A percentile compares a stretch with the other conserved stretches of the same genome.
Conservation (phyloP, 2,329 filamentous ascomycete species). For the Ciborinia camelliae region DNA sequence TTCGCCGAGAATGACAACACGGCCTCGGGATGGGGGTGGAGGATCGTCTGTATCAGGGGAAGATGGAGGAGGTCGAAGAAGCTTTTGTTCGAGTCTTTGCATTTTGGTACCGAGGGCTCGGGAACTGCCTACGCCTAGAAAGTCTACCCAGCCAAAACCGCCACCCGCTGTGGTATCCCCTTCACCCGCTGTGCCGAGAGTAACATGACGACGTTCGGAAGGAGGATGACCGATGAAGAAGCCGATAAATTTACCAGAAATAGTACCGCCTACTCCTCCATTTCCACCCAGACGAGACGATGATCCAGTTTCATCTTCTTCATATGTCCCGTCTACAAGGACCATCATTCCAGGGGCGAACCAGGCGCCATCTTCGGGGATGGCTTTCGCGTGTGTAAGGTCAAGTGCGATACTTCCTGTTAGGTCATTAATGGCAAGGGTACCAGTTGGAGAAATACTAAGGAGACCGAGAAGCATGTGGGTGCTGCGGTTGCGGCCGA, state of each 20-base stretch:
- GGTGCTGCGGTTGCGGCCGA: constrained; percentile 76
- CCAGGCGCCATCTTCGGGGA: constrained; percentile 85
- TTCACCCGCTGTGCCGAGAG: constrained; percentile 64
- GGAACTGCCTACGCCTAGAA: constrained; percentile 86
- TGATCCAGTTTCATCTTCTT: constrained; percentile 76
- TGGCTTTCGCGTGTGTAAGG: constrained; percentile 71
- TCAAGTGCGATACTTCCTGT: constrained; percentile 87
- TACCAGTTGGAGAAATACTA: constrained; percentile 74
- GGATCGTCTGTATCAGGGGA: constrained; percentile 23
- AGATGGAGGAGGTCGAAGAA: constrained; percentile 47
- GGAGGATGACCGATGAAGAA: constrained; percentile 91
- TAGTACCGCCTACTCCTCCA: constrained; percentile 80
- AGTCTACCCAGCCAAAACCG: constrained; percentile 96
- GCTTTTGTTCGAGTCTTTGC: constrained; percentile 70
- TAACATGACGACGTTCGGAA: constrained; percentile 77
- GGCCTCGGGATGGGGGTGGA: constrained; percentile 43
- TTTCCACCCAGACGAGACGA: constrained; percentile 70
- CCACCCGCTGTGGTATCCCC: constrained; percentile 63
- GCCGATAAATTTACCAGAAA: constrained; percentile 87
- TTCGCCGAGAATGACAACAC: constrained; percentile 77
- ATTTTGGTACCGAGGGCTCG: constrained; percentile 78
- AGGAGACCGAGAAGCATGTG: constrained; percentile 87
- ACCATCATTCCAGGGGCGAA: constrained; percentile 96
- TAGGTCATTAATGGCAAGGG: constrained; percentile 77
- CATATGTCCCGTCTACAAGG: constrained; percentile 91